phyloP scores from a whole-genome alignment of 2,329 filamentous ascomycete species.

The Ambrosiella cleistominuta region DNA sequence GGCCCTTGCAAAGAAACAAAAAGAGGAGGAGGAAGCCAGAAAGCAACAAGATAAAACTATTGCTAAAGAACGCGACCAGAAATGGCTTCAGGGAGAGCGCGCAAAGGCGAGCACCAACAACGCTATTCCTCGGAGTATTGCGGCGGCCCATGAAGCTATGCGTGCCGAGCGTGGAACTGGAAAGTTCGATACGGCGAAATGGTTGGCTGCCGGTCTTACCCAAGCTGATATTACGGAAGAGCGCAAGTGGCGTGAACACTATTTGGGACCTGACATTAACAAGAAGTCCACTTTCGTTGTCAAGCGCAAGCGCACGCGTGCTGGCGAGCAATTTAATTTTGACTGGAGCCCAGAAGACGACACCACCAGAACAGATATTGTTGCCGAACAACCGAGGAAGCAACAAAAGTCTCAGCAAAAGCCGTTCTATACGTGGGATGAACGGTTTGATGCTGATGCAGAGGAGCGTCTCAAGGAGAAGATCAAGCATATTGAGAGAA shows the following conservation, averaged over 20 bases:
- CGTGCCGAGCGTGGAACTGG: slow-evolving; percentile 12
- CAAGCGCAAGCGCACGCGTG: slow-evolving; percentile 85
- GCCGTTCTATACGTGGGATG: slow-evolving; percentile 47
- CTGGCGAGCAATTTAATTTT: slow-evolving; percentile 96
- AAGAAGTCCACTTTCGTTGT: slow-evolving; percentile 73
- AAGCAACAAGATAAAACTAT: slow-evolving; percentile 8
- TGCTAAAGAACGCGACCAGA: slow-evolving; percentile 11
- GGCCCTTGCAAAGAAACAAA: slow-evolving; percentile 59
- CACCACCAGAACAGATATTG: slow-evolving; percentile 39
- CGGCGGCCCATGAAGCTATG: slow-evolving; percentile 13
- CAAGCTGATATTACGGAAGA: slow-evolving; percentile 49
- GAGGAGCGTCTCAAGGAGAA: slow-evolving; percentile 38
- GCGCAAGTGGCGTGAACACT: slow-evolving; percentile 57
- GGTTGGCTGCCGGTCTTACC: slow-evolving; percentile 12
- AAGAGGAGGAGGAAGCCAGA: slow-evolving; percentile 40
- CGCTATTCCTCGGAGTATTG: slow-evolving; percentile 5
- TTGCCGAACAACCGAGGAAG: slow-evolving; percentile 7
- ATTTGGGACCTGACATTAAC: slow-evolving; percentile 82
- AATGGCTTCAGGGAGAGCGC: slow-evolving; percentile 11
- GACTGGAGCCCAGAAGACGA: slow-evolving; percentile 95
- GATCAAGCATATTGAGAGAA: slow-evolving; percentile 53
- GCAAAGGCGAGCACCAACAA: background rate
- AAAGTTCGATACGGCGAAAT: slow-evolving; percentile 10
- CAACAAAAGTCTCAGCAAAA: slow-evolving; percentile 27
- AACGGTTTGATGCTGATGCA: slow-evolving; percentile 34